Evolutionary conservation across 2,329 filamentous ascomycete species (phyloP).

Genomic region (Xylariaceae sp.): DNA sequence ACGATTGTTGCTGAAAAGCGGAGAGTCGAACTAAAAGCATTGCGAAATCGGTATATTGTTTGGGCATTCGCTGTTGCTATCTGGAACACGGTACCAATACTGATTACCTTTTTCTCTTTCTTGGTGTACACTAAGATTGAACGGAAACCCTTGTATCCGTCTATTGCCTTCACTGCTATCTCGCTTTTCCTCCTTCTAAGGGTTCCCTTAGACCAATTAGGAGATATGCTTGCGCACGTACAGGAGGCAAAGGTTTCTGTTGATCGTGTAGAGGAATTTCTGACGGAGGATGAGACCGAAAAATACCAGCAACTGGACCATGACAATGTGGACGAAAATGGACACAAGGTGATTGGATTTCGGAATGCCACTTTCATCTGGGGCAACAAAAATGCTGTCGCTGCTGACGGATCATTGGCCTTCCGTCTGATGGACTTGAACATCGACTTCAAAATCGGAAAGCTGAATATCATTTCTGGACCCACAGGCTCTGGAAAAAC

Average conservation of each 20-base stretch:
- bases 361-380: constrained; percentile 81
- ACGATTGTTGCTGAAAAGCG: constrained; percentile 86
- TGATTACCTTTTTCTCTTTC: constrained; percentile 97
- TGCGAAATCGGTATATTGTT: constrained; percentile 79
- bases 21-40: constrained; percentile 65
- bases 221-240: constrained; percentile 97
- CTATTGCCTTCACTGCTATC: constrained; percentile 90
- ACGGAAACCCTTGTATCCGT: constrained; percentile 82
- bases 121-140: constrained; percentile 87
- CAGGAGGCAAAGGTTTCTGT: constrained; percentile 96
- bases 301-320: constrained; percentile 82
- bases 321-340: constrained; percentile 62
- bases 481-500: constrained; percentile 95
- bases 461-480: constrained; percentile 87
- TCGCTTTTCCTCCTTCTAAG: constrained; percentile 93
- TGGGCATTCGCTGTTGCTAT: constrained; percentile 90
- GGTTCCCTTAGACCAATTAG: constrained; percentile 88
- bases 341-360: constrained; percentile 75
- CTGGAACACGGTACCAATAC: constrained; percentile 91
- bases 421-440: constrained; percentile 81
- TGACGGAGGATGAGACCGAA: constrained; percentile 89
- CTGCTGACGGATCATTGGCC: constrained; percentile 61
- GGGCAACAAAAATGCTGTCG: constrained; percentile 63
- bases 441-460: constrained; percentile 74
- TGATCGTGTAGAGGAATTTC: constrained; percentile 90